Conservation (phyloP, 306 rosid species). For the Cucumis melo region DNA sequence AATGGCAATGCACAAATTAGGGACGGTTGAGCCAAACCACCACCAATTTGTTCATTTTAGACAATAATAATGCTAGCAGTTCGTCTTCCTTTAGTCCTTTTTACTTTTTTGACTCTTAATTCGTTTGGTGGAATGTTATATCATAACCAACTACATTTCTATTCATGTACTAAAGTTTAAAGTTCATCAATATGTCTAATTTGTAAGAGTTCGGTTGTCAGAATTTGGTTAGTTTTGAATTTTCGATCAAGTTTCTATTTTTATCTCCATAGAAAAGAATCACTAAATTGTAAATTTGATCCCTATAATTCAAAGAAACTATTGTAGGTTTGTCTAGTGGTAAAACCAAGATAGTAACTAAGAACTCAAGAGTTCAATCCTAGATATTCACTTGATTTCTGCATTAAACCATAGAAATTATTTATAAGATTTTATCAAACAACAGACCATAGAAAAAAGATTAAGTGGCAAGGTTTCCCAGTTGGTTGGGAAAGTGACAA, state of each 20-base stretch:
- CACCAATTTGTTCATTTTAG: neutral
- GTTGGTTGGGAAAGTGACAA: neutral
- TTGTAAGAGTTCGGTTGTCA: neutral
- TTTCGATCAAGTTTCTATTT: neutral
- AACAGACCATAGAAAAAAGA: neutral
- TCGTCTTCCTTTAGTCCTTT: neutral
- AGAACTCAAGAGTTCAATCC: too few relatives aligned
- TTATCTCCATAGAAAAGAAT: neutral
- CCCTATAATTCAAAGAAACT: too few relatives aligned
- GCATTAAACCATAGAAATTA: too few relatives aligned
- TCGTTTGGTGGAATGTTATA: neutral
- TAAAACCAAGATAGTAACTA: too few relatives aligned
- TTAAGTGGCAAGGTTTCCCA: neutral
- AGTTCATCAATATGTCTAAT: neutral
- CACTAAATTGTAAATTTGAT: too few relatives aligned
- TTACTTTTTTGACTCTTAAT: neutral
- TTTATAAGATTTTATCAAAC: too few relatives aligned
- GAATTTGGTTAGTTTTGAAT: neutral
- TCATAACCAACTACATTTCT: conserved; percentile 5
- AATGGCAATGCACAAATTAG: neutral
- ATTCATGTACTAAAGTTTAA: neutral
- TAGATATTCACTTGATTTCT: too few relatives aligned
- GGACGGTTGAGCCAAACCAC: neutral
- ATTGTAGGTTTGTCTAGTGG: too few relatives aligned
- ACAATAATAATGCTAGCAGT: neutral